phyloP scores from a whole-genome alignment of 106 monocot genomes.

The Dioscorea zingiberensis region DNA sequence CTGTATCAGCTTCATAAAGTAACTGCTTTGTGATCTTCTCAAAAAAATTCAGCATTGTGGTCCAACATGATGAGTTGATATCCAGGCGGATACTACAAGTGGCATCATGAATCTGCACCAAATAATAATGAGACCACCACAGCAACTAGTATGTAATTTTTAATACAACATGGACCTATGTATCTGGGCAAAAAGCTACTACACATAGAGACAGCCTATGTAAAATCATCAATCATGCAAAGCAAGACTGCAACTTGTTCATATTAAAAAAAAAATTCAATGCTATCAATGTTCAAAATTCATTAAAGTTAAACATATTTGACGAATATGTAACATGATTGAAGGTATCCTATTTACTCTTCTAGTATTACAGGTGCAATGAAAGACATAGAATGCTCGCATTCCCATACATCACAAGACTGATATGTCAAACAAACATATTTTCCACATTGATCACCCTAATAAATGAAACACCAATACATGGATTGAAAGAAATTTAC shows the following conservation, averaged over 20 bases:
- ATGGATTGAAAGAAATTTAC: too few species aligned
- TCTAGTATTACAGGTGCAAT: too few species aligned
- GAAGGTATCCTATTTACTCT: too few species aligned
- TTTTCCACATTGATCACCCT: too few species aligned
- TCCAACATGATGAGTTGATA: slow-evolving; percentile 51
- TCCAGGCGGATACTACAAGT: slow-evolving; percentile 49
- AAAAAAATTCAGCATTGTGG: slow-evolving; percentile 57
- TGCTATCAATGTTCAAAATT: neutral
- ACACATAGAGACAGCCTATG: neutral
- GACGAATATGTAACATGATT: too few species aligned
- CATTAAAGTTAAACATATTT: neutral
- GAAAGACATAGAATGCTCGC: too few species aligned
- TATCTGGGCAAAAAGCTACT: too few species aligned
- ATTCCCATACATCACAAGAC: too few species aligned
- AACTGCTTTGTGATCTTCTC: slow-evolving; percentile 24
- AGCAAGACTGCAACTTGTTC: neutral
- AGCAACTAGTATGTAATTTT: neutral
- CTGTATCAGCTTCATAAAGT: slow-evolving; percentile 6
- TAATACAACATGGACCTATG: neutral
- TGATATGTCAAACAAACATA: too few species aligned
- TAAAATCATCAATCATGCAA: neutral
- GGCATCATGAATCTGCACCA: slow-evolving; percentile 68
- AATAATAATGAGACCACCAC: neutral
- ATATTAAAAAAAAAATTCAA: neutral
- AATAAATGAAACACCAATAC: too few species aligned